Base-by-base conservation (phyloP, 2,329 filamentous ascomycete genomes). In the Ascochyta clinopodiicola region DNA sequence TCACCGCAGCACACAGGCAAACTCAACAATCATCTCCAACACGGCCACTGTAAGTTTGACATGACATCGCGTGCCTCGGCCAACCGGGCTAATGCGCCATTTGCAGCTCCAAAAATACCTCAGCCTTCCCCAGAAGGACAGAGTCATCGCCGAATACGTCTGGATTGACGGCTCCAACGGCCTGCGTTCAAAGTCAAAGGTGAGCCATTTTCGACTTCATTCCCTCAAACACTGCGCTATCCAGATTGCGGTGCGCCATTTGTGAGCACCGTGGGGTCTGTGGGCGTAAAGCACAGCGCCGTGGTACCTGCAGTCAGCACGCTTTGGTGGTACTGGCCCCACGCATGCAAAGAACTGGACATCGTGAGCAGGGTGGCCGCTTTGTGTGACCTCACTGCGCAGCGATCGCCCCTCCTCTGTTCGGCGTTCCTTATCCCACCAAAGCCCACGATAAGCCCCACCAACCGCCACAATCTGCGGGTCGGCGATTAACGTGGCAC, bases 121-220 rank as follows among this genome's bases (percentile, higher is more conserved):
- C 81, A 83, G 84, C 74, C 90, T 98, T 72, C 89, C 92, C 78
- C 94, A 98, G 83, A 91, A 89, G 78, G 93, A 92, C 78, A 82
- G 81, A 70, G 84, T 96, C 75, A 95, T 96, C 80, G 94, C 92
- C 75, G 94, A 97, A 82, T 97, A 97, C 81, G 88, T 97, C 84
- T 97, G 94, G 94, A 89, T 97, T 77, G 93, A 97, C 75, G 84
- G 90, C 64, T 79, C 81, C 64, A 92, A 93, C 77, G 88, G 89
- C 73, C 85, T 91, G 69, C 92, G 95, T 73, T 96, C 92, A 77
- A 99, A 98, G 84, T 94, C 90, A 75, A 96, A 92, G 86, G 94
- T 97, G 84, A 84, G 91, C 63, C 54, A 63, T 60, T 59, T 63
- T 58, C 59, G 27, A 38, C 17, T 24, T 43, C 50, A 29, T 37